These are phyloP conservation scores for Malus hybrid DNA, from an alignment of 331 rosid species.

Conservation along the genomic window DNA sequence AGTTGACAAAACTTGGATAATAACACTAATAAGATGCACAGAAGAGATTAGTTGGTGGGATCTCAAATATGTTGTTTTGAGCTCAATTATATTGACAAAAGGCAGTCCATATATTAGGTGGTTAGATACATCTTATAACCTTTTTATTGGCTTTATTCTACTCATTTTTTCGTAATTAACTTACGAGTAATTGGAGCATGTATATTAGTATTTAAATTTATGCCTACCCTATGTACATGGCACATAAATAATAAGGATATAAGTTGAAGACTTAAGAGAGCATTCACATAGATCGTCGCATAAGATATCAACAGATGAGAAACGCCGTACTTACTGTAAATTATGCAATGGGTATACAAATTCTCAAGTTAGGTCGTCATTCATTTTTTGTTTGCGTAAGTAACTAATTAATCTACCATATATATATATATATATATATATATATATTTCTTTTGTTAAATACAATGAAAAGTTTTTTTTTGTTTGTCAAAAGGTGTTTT, in stretches of 20 bases:
- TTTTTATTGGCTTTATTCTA: constrained; percentile 17
- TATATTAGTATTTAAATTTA: neutral
- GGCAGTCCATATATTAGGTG: constrained; percentile 13
- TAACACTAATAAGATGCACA: constrained; percentile 1
- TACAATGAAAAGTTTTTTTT: too few relatives aligned
- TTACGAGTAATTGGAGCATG: neutral
- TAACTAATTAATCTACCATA: neutral
- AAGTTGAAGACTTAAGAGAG: neutral
- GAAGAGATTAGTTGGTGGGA: constrained; percentile 28
- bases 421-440: too few relatives aligned
- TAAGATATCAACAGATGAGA: neutral
- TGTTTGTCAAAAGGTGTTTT: too few relatives aligned
- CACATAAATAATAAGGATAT: neutral
- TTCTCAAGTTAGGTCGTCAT: neutral
- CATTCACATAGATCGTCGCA: neutral
- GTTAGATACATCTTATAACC: constrained; percentile 9
- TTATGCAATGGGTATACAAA: neutral
- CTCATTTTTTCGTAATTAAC: neutral
- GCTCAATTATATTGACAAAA: constrained; percentile 14
- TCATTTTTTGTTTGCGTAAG: too few relatives aligned
- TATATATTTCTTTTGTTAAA: too few relatives aligned
- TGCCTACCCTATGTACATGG: neutral
- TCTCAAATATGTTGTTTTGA: constrained; percentile 25
- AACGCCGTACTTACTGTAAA: too few relatives aligned
- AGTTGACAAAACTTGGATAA: neutral